A percentile compares a stretch with the other conserved stretches of the same genome.
These are phyloP conservation scores for Podila epicladia DNA, from an alignment of 192 early-diverging fungal genomes.

Conservation along the genomic window DNA sequence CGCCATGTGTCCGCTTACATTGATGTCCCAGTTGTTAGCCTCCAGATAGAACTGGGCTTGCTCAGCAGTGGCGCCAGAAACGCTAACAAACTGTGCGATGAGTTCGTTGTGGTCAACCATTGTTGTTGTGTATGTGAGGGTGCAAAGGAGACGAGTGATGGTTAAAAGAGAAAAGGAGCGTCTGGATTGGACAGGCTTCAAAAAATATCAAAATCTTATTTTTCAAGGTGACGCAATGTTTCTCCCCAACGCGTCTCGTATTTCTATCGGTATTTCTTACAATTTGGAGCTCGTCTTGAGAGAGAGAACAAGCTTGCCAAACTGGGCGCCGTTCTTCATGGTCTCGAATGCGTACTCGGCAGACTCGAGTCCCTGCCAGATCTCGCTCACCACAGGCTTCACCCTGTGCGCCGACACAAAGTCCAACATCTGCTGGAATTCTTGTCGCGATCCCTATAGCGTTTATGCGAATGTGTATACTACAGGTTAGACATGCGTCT, in stretches of 20 bases:
- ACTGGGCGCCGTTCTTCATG: slow-evolving; percentile 27
- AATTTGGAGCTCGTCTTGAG: slow-evolving; percentile 25
- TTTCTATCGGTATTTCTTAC: slow-evolving; percentile 1
- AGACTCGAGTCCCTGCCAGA: slow-evolving; percentile 62
- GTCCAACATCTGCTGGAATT: slow-evolving; percentile 69
- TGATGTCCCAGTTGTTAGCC: slow-evolving; percentile 82
- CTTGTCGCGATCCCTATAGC: slow-evolving; percentile 47
- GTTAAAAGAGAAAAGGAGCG: neutral
- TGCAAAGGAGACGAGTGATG: neutral
- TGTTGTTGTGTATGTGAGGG: neutral
- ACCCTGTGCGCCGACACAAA: slow-evolving; percentile 68
- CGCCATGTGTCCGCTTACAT: slow-evolving; percentile 53
- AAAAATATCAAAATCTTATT: neutral
- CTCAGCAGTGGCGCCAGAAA: slow-evolving; percentile 61
- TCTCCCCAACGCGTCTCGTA: neutral
- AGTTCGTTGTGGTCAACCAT: slow-evolving; percentile 63
- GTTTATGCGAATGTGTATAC: neutral
- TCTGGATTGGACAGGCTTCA: neutral
- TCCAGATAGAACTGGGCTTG: slow-evolving; percentile 80
- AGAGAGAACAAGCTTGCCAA: slow-evolving; percentile 40
- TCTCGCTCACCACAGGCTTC: slow-evolving; percentile 62
- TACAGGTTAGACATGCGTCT: neutral
- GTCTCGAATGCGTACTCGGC: slow-evolving; percentile 21
- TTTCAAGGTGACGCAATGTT: neutral
- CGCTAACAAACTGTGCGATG: slow-evolving; percentile 66